Evolutionary conservation across 2,329 filamentous ascomycete genomes (phyloP).

Genomic region (Clonostachys byssicola): DNA sequence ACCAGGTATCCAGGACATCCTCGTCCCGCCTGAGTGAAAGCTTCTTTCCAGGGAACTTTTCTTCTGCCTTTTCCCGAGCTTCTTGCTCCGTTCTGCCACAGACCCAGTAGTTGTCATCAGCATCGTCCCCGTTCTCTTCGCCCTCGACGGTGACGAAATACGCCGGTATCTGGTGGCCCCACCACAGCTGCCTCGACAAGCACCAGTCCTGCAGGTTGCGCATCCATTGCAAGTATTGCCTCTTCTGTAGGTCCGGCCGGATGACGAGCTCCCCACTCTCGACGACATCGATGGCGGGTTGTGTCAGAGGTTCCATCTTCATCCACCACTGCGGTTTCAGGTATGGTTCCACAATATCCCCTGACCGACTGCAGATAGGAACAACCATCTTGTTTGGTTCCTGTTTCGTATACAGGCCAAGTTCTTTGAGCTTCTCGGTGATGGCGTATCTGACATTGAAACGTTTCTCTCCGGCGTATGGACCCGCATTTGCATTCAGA

Average conservation of each 20-base stretch:
- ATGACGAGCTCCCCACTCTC: constrained; percentile 82
- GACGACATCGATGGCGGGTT: constrained; percentile 77
- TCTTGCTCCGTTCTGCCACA: constrained; percentile 76
- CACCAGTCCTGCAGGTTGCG: constrained; percentile 86
- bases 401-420: constrained; percentile 87
- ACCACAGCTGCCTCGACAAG: constrained; percentile 90
- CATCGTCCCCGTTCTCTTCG: constrained; percentile 52
- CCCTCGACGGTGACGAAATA: constrained; percentile 83
- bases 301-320: constrained; percentile 79
- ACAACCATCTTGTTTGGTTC: constrained; percentile 95
- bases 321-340: constrained; percentile 99
- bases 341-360: constrained; percentile 90
- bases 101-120: constrained; percentile 73
- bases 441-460: constrained; percentile 90
- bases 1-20: constrained; percentile 90
- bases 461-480: constrained; percentile 81
- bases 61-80: constrained; percentile 74
- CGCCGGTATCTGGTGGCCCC: constrained; percentile 91
- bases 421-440: constrained; percentile 77
- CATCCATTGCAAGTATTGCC: constrained; percentile 87
- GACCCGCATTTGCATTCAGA: constrained; percentile 80
- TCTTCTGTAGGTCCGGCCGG: constrained; percentile 75
- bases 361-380: constrained; percentile 82
- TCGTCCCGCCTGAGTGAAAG: constrained; percentile 79
- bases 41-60: constrained; percentile 75